Conservation (phyloP, 139 green algal species). For the Micromonas pusilla region DNA sequence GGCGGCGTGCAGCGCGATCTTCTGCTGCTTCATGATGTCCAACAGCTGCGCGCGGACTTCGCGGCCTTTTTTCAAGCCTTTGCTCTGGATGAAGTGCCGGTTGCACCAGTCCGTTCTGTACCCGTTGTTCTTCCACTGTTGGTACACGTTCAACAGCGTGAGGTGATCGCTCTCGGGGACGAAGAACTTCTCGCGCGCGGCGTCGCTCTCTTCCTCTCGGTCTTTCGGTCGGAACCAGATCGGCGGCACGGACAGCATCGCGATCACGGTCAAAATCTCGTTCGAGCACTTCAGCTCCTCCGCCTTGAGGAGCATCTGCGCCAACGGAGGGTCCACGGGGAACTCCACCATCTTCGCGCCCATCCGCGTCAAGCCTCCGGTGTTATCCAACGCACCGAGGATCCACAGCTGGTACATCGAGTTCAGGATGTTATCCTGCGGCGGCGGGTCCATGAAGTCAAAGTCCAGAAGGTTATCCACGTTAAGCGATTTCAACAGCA, state of each 20-base stretch:
- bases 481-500: constrained; percentile 70
- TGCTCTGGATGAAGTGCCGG: constrained; percentile 91
- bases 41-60: constrained; percentile 67
- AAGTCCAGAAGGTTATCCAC: constrained; percentile 98
- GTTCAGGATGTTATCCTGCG: constrained; percentile 50
- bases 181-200: constrained; percentile 97
- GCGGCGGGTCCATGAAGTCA: constrained; percentile 99
- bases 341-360: constrained; percentile 98
- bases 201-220: constrained; percentile 85
- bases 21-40: constrained; percentile 89
- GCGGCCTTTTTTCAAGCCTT: constrained; percentile 82
- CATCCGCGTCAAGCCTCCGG: constrained; percentile 89
- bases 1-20: constrained; percentile 55
- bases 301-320: constrained; percentile 89
- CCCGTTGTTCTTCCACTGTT: constrained; percentile 95
- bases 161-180: constrained; percentile 97
- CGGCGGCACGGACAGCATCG: constrained; percentile 90
- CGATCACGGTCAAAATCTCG: constrained; percentile 94
- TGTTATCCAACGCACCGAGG: constrained; percentile 86
- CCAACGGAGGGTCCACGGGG: constrained; percentile 91
- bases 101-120: constrained; percentile 84
- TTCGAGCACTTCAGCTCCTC: constrained; percentile 94
- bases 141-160: constrained; percentile 95
- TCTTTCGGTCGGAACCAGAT: constrained; percentile 60
- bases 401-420: constrained; percentile 96